phyloP scores from a whole-genome alignment of 2,329 filamentous ascomycete species.

The Penicillium glabrum region DNA sequence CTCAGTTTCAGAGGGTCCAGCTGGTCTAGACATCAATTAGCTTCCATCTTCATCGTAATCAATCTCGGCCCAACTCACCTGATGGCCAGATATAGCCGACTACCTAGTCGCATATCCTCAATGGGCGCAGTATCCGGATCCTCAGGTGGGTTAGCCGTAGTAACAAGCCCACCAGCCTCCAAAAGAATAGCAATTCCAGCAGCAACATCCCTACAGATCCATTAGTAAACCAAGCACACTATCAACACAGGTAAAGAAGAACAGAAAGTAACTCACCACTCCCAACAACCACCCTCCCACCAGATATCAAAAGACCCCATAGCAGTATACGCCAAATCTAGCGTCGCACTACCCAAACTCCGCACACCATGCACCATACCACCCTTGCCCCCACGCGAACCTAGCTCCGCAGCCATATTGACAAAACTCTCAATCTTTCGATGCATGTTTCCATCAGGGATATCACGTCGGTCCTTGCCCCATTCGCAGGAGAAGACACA shows the following conservation, averaged over 20 bases:
- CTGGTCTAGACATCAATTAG: slow-evolving; percentile 54
- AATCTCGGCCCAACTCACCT: slow-evolving; percentile 32
- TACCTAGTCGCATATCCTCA: slow-evolving; percentile 61
- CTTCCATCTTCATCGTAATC: not conserved
- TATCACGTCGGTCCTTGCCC: slow-evolving; percentile 73
- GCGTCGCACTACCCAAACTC: slow-evolving; percentile 69
- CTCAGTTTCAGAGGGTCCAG: slow-evolving; percentile 61
- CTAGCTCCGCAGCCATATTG: slow-evolving; percentile 69
- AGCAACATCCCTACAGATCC: slow-evolving; percentile 61
- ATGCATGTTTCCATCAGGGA: slow-evolving; percentile 65
- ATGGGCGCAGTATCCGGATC: slow-evolving; percentile 58
- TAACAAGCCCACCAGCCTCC: slow-evolving; percentile 73
- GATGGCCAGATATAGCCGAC: slow-evolving; percentile 70
- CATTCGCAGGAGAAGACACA: slow-evolving; percentile 76
- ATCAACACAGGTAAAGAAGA: not conserved
- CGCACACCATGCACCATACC: slow-evolving; percentile 78
- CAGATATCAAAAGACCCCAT: slow-evolving; percentile 77
- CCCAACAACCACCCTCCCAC: slow-evolving; percentile 82
- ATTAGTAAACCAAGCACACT: not conserved
- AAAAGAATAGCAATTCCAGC: slow-evolving; percentile 71
- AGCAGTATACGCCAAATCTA: slow-evolving; percentile 73
- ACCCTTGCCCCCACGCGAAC: slow-evolving; percentile 63
- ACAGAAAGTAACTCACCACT: slow-evolving; percentile 56
- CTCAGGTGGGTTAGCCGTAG: slow-evolving; percentile 69
- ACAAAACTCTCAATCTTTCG: slow-evolving; percentile 73